These are phyloP conservation scores for Epichloe festucae DNA, from an alignment of 2,329 filamentous ascomycete species.

Conservation along the genomic window DNA sequence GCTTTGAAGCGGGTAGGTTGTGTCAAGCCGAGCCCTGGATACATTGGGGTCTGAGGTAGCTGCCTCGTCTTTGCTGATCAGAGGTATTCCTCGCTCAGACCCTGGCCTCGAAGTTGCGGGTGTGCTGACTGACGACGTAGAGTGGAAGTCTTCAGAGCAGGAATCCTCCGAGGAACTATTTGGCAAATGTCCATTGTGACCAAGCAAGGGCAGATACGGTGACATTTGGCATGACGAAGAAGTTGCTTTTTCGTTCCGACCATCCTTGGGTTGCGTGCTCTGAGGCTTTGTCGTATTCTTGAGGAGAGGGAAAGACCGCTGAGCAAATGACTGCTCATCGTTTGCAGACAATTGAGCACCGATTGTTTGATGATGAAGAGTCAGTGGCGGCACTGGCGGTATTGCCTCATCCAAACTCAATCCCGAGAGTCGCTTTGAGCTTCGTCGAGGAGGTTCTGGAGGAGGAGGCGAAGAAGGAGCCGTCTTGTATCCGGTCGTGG, in stretches of 20 bases:
- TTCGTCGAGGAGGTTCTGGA: conserved; percentile 17
- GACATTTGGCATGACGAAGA: background rate
- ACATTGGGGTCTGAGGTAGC: conserved; percentile 1
- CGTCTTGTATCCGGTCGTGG: conserved; percentile 7
- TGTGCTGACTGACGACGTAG: conserved; percentile 23
- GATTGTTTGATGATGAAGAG: background rate
- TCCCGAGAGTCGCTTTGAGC: conserved; percentile 14
- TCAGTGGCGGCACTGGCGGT: conserved; percentile 1
- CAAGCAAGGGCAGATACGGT: background rate
- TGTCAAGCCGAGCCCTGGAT: background rate
- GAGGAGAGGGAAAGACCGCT: conserved; percentile 1
- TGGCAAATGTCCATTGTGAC: conserved; percentile 1
- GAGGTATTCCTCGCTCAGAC: conserved; percentile 22
- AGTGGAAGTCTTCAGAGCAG: conserved; percentile 25
- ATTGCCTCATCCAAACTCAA: conserved; percentile 5
- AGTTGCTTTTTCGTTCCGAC: background rate
- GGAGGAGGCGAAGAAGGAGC: conserved; percentile 11
- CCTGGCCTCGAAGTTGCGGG: conserved; percentile 28
- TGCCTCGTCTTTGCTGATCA: conserved; percentile 5
- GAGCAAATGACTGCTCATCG: background rate
- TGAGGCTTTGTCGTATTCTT: background rate
- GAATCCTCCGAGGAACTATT: conserved; percentile 24
- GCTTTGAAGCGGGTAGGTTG: conserved; percentile 2
- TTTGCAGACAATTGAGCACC: background rate
- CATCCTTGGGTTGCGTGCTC: background rate